Percentiles rank a stretch among this genome's conserved stretches.
Evolutionary conservation across 2,329 filamentous ascomycete species (phyloP).

Genomic region (Diplodia scrobiculata): DNA sequence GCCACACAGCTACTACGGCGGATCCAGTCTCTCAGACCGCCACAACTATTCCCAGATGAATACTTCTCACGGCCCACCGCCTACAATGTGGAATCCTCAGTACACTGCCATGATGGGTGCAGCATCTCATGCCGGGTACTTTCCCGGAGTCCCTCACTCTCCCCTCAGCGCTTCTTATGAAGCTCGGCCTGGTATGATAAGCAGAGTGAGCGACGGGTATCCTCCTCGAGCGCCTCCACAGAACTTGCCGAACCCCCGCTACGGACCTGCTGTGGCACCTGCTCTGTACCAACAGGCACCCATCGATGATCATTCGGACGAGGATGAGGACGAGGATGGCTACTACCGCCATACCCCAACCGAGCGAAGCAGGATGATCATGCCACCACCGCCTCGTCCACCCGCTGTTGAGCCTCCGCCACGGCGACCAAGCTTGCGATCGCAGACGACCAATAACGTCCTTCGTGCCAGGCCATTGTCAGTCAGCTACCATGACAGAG

Average conservation of each 20-base stretch:
- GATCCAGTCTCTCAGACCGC: slow-evolving; percentile 33
- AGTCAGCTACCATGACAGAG: not conserved
- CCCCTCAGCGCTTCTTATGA: slow-evolving; percentile 1
- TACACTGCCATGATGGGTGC: slow-evolving; percentile 31
- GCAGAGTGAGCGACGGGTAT: not conserved
- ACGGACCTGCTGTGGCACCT: not conserved
- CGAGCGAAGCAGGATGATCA: not conserved
- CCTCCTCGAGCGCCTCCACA: not conserved
- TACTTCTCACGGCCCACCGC: slow-evolving; percentile 38
- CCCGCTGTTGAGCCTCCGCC: not conserved
- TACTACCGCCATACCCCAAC: not conserved
- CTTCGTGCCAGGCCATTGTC: not conserved
- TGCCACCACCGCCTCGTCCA: slow-evolving; percentile 1
- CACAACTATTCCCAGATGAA: slow-evolving; percentile 35
- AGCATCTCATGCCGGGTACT: slow-evolving; percentile 32
- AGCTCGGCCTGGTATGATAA: not conserved
- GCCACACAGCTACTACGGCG: slow-evolving; percentile 42
- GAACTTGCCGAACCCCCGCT: slow-evolving; percentile 4
- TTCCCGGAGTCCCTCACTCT: slow-evolving; percentile 12
- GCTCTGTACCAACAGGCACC: not conserved
- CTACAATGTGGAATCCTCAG: slow-evolving; percentile 36
- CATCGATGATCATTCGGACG: not conserved
- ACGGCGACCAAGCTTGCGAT: slow-evolving; percentile 14
- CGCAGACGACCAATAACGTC: slow-evolving; percentile 1
- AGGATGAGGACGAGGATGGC: not conserved